phyloP scores from a whole-genome alignment of 441 rosid species.

The Dalechampia spathulata region DNA sequence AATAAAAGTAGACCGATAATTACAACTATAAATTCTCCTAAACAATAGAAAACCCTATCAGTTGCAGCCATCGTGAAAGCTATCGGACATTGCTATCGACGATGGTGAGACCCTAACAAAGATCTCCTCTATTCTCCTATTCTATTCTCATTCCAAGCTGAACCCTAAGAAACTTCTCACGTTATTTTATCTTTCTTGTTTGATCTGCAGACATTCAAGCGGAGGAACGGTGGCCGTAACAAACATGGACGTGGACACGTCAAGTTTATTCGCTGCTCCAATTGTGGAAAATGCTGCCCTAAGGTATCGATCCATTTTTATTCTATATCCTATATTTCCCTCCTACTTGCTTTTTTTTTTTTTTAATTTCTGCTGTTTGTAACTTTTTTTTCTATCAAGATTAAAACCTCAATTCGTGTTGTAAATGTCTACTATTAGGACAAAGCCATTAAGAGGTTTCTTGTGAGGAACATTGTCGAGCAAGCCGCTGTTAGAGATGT shows the following conservation, averaged over 20 bases:
- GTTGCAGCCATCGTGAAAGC: no score
- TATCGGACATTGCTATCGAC: no score
- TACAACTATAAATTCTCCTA: no score
- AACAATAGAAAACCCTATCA: no score
- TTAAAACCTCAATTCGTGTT: background rate
- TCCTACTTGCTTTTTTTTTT: no score
- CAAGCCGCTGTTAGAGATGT: slow-evolving; percentile 96
- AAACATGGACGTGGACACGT: slow-evolving; percentile 96
- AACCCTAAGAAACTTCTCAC: background rate
- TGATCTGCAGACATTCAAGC: slow-evolving; percentile 68
- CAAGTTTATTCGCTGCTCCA: slow-evolving; percentile 90
- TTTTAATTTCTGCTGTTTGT: no score
- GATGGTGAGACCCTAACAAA: slow-evolving; percentile 7
- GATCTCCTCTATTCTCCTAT: no score
- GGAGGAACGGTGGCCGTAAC: slow-evolving; percentile 93
- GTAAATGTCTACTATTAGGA: slow-evolving; percentile 29
- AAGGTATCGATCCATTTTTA: slow-evolving; percentile 33
- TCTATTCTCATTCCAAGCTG: background rate
- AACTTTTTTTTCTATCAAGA: no score
- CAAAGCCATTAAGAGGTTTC: slow-evolving; percentile 87
- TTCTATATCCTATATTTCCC: no score
- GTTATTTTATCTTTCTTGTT: background rate
- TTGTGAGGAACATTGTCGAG: slow-evolving; percentile 93
- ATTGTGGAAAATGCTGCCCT: slow-evolving; percentile 95
- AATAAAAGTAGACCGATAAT: no score